phyloP scores from a whole-genome alignment of 305 asterid genomes.

The Fraxinus angustifolia region DNA sequence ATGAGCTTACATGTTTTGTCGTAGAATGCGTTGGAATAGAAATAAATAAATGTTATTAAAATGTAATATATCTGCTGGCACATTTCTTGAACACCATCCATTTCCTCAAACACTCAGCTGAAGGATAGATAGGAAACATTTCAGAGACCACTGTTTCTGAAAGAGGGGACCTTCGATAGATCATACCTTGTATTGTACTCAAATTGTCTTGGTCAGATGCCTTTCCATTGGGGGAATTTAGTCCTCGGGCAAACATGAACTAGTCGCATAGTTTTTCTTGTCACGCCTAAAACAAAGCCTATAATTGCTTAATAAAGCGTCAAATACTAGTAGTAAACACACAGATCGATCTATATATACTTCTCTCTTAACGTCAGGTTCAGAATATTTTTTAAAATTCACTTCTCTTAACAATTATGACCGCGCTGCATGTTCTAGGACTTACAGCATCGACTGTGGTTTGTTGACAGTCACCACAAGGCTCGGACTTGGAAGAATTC shows the following conservation, averaged over 20 bases:
- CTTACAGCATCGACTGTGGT: too few species aligned
- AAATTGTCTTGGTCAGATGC: background rate
- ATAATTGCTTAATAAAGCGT: background rate
- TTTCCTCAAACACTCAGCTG: background rate
- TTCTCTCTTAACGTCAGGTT: background rate
- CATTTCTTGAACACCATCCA: too few species aligned
- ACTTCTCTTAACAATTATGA: background rate
- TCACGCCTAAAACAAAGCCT: conserved; percentile 4
- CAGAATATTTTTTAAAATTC: background rate
- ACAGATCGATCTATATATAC: background rate
- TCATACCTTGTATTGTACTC: too few species aligned
- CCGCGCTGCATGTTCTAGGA: background rate
- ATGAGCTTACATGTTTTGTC: too few species aligned
- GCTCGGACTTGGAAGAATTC: too few species aligned
- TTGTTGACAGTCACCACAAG: too few species aligned
- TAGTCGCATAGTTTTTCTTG: conserved; percentile 11
- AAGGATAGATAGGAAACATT: background rate
- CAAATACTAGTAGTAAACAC: background rate
- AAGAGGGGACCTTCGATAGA: too few species aligned
- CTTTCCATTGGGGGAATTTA: background rate
- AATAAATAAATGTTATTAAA: background rate
- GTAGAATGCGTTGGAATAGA: background rate
- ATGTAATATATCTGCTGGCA: background rate
- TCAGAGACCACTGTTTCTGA: background rate
- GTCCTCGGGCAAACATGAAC: conserved; percentile 18